Evolutionary conservation across 148 eudicot species (phyloP).

Genomic region (Gaultheria prostrata): DNA sequence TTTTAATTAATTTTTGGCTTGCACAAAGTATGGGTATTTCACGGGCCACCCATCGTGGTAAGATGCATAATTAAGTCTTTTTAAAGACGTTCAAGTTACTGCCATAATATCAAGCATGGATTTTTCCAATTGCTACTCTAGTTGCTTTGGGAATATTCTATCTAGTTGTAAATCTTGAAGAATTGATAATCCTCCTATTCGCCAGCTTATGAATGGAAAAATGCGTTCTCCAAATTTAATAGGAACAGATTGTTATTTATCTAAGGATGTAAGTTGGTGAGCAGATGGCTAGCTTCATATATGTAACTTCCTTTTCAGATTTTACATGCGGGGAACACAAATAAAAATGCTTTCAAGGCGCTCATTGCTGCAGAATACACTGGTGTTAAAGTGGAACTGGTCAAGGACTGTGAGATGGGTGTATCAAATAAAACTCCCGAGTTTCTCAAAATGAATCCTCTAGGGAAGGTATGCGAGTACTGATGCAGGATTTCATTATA

Average conservation of each 20-base stretch:
- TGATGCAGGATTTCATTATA: background rate
- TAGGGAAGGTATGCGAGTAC: constrained; percentile 55
- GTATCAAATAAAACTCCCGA: constrained; percentile 66
- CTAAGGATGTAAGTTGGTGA: background rate
- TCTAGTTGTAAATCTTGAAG: background rate
- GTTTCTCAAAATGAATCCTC: constrained; percentile 69
- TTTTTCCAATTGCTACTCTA: background rate
- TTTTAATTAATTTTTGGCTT: no score
- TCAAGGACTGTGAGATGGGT: constrained; percentile 57
- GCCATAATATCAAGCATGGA: background rate
- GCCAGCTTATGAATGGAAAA: background rate
- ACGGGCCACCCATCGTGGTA: background rate
- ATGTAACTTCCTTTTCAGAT: constrained; percentile 30
- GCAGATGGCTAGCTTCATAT: background rate
- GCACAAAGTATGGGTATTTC: background rate
- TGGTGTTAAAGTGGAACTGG: constrained; percentile 53
- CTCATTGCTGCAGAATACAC: constrained; percentile 65
- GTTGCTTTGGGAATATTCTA: background rate
- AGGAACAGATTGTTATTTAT: background rate
- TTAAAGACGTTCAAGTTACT: background rate
- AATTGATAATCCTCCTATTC: background rate
- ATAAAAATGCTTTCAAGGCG: constrained; percentile 68
- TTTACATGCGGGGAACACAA: constrained; percentile 42
- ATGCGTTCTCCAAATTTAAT: background rate
- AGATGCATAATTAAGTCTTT: background rate